phyloP scores from a whole-genome alignment of 2,329 filamentous ascomycete genomes.

The Aureobasidium sp. region DNA sequence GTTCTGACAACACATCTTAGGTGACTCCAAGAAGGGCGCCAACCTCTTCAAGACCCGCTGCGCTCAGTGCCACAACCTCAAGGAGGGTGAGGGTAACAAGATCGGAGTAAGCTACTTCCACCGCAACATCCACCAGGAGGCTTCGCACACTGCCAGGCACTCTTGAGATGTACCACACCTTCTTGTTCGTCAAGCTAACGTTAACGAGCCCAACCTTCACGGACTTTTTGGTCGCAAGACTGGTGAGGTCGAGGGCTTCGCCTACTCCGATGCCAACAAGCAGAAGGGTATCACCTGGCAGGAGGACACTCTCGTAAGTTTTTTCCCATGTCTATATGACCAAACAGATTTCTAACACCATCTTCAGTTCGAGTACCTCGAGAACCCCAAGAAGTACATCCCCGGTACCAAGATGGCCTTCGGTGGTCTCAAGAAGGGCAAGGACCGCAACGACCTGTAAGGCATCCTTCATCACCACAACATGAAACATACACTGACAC shows the following conservation, averaged over 20 bases:
- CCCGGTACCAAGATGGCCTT: constrained; percentile 99
- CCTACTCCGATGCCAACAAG: constrained; percentile 99
- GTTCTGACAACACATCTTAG: constrained; percentile 37
- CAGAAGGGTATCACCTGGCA: constrained; percentile 85
- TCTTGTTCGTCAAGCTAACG: neutral
- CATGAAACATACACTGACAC: too few species aligned
- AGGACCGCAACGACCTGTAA: constrained; percentile 83
- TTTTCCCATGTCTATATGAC: neutral
- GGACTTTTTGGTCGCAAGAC: constrained; percentile 97
- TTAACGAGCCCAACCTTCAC: constrained; percentile 64
- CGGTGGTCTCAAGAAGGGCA: constrained; percentile 98
- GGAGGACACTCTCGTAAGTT: constrained; percentile 66
- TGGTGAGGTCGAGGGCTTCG: constrained; percentile 81
- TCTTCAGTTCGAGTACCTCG: constrained; percentile 83
- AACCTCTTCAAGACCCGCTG: constrained; percentile 99
- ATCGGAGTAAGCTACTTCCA: constrained; percentile 48
- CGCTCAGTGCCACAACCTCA: constrained; percentile 96
- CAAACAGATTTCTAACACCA: neutral
- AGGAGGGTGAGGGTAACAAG: constrained; percentile 89
- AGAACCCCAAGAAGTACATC: constrained; percentile 99
- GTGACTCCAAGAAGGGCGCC: constrained; percentile 93
- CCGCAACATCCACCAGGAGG: constrained; percentile 91
- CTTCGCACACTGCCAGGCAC: neutral
- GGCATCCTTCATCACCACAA: too few species aligned
- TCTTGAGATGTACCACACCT: neutral